Conservation (phyloP, 768 basidiomycete species). For the Hypholoma sublateritium region DNA sequence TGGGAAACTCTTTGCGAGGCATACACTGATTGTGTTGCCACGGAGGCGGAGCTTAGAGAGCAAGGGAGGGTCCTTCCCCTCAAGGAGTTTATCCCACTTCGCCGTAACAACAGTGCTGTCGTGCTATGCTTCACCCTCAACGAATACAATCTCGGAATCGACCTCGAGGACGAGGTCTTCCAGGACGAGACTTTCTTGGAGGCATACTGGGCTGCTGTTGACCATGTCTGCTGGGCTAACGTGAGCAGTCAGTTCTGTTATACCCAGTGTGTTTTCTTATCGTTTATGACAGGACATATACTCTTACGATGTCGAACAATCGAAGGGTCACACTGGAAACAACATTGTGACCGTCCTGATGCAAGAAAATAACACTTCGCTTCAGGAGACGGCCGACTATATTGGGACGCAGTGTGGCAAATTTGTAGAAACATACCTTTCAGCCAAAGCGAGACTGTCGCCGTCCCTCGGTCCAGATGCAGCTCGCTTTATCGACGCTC, state of each 20-base stretch:
- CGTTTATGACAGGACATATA: constrained; percentile 53
- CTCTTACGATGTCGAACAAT: constrained; percentile 74
- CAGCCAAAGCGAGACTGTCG: constrained; percentile 45
- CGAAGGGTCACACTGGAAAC: constrained; percentile 61
- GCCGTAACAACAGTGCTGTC: constrained; percentile 70
- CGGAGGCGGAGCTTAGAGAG: constrained; percentile 63
- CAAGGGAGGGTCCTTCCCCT: constrained; percentile 52
- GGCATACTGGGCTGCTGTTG: constrained; percentile 58
- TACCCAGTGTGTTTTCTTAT: constrained; percentile 1
- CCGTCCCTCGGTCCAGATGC: constrained; percentile 54
- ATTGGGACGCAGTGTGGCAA: constrained; percentile 50
- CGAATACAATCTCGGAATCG: constrained; percentile 59
- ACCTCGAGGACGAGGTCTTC: constrained; percentile 63
- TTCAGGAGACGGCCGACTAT: constrained; percentile 61
- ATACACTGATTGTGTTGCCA: constrained; percentile 59
- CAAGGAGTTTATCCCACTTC: constrained; percentile 52
- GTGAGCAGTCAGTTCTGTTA: constrained; percentile 36
- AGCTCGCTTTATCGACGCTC: constrained; percentile 49
- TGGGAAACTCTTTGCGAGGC: constrained; percentile 53
- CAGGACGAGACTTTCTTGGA: constrained; percentile 53
- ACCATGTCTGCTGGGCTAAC: constrained; percentile 72
- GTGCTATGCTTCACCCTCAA: constrained; percentile 62
- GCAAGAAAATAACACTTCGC: constrained; percentile 47
- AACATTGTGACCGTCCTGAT: constrained; percentile 72
- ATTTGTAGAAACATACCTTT: constrained; percentile 50